Base-by-base conservation (phyloP, 495 filamentous ascomycete species). In the Immersiella caudata region DNA sequence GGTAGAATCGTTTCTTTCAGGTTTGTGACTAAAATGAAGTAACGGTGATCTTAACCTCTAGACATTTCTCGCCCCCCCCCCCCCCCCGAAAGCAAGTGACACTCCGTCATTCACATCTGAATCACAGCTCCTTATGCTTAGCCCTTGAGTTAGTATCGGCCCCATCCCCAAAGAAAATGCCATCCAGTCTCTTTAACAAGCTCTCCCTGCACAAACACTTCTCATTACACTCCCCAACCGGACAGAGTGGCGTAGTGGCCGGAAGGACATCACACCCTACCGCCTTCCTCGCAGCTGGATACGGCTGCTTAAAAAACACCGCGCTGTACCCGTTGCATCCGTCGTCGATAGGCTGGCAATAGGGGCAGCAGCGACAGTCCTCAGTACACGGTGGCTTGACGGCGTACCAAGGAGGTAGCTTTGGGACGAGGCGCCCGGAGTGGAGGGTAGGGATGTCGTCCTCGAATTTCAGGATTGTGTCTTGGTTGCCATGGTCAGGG, bases 281-380 rank as follows among this genome's bases (percentile, higher is more conserved):
- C 21, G 25, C 56, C 9, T 26, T 22, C 20, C 56, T 20, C 6
- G 56, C 56, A 9, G 56, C 56, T 1, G 25, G 22, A 29, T 27
- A 59, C 8, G 56, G 56, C 21, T 26, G 24, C 8, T n/a, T 6
- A 14, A 59, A n/a, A 24, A 24, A 29, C 14, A 1, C 25, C 24
- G 56, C 56, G 20, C 18, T 3, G 56, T 59, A 59, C 1, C 24
- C 7, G 4, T 1, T 3, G 56, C 56, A 59, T 22, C 51, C 12
- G 8, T n/a, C 20, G 3, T n/a, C 4, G 14, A 59, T 59, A 18
- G 56, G 56, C 22, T 12, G 7, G 56, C 56, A 59, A 12, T 33
- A 59, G 56, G 29, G 6, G 56, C 56, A 59, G 27, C 56, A 59
- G 24, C 24, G 56, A 25, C 56, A 59, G 18, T 59, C 27, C 22